These are phyloP conservation scores for Solanum aculeatissimum DNA, from an alignment of 305 asterid species.

Conservation along the genomic window DNA sequence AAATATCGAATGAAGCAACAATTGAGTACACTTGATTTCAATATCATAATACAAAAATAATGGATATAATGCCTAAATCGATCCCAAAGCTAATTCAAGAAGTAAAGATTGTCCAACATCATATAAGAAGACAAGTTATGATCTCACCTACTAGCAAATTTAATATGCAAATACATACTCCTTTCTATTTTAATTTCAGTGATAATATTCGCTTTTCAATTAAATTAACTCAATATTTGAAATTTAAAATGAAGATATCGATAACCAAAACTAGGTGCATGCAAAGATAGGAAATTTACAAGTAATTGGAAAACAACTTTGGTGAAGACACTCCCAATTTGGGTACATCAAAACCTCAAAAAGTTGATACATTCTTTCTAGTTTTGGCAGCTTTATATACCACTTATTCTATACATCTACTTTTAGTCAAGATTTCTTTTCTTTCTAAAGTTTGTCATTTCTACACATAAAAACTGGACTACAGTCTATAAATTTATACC, in stretches of 20 bases:
- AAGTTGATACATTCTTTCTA: conserved; percentile 3
- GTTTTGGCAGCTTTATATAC: not conserved
- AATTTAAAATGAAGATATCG: not conserved
- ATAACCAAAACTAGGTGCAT: not conserved
- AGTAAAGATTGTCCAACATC: not conserved
- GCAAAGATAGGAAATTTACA: conserved; percentile 12
- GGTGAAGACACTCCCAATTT: conserved; percentile 10
- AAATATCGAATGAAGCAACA: not conserved
- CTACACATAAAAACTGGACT: not conserved
- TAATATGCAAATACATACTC: not conserved
- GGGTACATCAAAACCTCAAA: conserved; percentile 26
- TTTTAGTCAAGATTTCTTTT: not conserved
- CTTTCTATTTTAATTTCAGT: not conserved
- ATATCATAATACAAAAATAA: not conserved
- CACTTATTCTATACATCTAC: not conserved
- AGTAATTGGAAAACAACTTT: conserved; percentile 13
- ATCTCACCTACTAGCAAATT: not conserved
- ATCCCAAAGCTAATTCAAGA: not conserved
- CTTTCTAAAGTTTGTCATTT: not conserved
- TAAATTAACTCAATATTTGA: not conserved
- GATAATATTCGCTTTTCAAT: not conserved
- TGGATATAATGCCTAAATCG: not conserved
- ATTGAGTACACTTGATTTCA: not conserved
- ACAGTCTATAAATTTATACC: not conserved
- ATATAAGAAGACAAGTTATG: not conserved